Evolutionary conservation across 2,329 filamentous ascomycete genomes (phyloP).

Genomic region (Moelleriella libera): DNA sequence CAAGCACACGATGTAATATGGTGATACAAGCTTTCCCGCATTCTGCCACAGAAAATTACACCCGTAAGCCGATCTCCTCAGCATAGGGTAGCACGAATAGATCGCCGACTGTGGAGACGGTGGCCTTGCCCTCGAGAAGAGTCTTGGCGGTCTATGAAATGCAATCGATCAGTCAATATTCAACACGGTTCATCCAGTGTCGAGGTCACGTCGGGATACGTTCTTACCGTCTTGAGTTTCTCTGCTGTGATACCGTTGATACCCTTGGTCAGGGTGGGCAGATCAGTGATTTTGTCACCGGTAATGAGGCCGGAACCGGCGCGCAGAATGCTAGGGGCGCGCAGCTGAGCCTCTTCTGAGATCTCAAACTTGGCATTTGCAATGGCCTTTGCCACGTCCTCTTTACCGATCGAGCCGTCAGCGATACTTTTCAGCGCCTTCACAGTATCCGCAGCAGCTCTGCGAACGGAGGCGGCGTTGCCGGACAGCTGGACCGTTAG

Average conservation of each 20-base stretch:
- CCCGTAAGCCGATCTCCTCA: slow-evolving; percentile 83
- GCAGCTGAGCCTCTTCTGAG: slow-evolving; percentile 67
- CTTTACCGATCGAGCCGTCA: slow-evolving; percentile 59
- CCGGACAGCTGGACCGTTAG: slow-evolving; percentile 73
- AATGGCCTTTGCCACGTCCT: slow-evolving; percentile 83
- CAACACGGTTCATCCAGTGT: neutral
- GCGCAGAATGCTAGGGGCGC: slow-evolving; percentile 63
- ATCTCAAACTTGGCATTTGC: slow-evolving; percentile 89
- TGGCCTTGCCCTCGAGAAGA: slow-evolving; percentile 76
- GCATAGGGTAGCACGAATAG: slow-evolving; percentile 83
- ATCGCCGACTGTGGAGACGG: slow-evolving; percentile 82
- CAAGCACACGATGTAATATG: slow-evolving; percentile 15
- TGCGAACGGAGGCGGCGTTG: slow-evolving; percentile 55
- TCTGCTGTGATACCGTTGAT: slow-evolving; percentile 73
- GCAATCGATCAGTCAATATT: slow-evolving; percentile 8
- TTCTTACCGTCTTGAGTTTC: slow-evolving; percentile 70
- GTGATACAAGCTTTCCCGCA: slow-evolving; percentile 25
- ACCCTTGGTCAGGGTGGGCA: slow-evolving; percentile 63
- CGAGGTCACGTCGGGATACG: neutral
- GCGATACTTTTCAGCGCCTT: slow-evolving; percentile 73
- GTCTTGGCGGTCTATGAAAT: slow-evolving; percentile 63
- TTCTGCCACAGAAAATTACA: slow-evolving; percentile 45
- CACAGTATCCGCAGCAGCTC: slow-evolving; percentile 62
- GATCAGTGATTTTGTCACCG: slow-evolving; percentile 69
- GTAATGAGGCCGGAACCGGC: slow-evolving; percentile 76